Conservation (phyloP, 768 basidiomycete species). For the Floccularia luteovirens region DNA sequence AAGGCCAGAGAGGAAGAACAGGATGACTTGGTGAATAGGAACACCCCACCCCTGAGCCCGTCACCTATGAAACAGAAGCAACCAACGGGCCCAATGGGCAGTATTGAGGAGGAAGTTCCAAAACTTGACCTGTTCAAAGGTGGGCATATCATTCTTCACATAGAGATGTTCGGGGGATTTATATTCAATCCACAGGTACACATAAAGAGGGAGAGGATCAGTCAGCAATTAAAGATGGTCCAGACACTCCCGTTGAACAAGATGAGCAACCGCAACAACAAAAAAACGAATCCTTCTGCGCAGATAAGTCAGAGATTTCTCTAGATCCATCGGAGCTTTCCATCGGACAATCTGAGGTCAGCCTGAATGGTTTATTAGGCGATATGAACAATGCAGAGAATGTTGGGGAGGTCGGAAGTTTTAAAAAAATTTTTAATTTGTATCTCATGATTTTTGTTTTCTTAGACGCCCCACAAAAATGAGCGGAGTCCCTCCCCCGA, state of each 20-base stretch:
- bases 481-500: too few relatives aligned
- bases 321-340: conserved; percentile 19
- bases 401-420: too few relatives aligned
- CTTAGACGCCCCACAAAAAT: conserved; percentile 4
- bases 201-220: too few relatives aligned
- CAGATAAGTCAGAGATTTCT: too few relatives aligned
- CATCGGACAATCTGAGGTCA: conserved; percentile 19
- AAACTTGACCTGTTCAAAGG: too few relatives aligned
- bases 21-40: conserved; percentile 19
- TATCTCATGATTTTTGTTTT: background rate
- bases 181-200: too few relatives aligned
- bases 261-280: conserved; percentile 16
- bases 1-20: conserved; percentile 21
- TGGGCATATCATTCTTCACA: too few relatives aligned
- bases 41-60: conserved; percentile 27
- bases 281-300: too few relatives aligned
- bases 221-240: too few relatives aligned
- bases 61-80: conserved; percentile 24
- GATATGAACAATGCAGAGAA: background rate
- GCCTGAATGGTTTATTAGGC: conserved; percentile 8
- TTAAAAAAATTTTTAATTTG: too few relatives aligned
- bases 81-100: background rate
- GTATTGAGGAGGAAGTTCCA: too few relatives aligned
- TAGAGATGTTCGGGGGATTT: too few relatives aligned
- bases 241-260: conserved; percentile 13